Conservation (phyloP, 768 basidiomycete genomes). For the Lactarius quietus region DNA sequence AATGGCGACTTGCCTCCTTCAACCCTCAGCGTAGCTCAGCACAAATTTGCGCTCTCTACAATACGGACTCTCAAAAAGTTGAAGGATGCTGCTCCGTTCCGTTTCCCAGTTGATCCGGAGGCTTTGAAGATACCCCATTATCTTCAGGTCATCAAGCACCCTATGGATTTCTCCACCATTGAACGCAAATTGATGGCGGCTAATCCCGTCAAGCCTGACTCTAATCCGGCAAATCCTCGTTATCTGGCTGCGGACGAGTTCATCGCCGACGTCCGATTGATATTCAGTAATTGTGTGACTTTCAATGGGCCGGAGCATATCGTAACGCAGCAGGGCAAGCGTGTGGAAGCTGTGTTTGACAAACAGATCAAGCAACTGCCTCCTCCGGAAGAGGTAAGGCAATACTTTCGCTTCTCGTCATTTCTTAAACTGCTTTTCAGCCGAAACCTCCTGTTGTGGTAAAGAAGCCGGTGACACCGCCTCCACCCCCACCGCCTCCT, state of each 20-base stretch:
- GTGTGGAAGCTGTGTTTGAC: slow-evolving; percentile 81
- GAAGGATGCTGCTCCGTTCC: slow-evolving; percentile 80
- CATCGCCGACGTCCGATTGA: slow-evolving; percentile 75
- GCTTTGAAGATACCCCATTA: slow-evolving; percentile 87
- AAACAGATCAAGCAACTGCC: slow-evolving; percentile 86
- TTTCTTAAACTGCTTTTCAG: slow-evolving; percentile 32
- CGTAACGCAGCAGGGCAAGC: slow-evolving; percentile 74
- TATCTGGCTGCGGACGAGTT: slow-evolving; percentile 80
- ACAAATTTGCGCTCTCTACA: slow-evolving; percentile 73
- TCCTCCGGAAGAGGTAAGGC: slow-evolving; percentile 64
- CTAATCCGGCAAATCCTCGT: slow-evolving; percentile 65
- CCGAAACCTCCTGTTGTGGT: slow-evolving; percentile 42
- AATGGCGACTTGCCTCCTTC: slow-evolving; percentile 35
- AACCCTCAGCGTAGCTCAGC: slow-evolving; percentile 64
- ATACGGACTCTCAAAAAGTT: slow-evolving; percentile 81
- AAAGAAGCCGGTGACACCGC: slow-evolving; percentile 40
- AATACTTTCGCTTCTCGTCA: background rate
- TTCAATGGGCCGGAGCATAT: slow-evolving; percentile 94
- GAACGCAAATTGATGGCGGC: slow-evolving; percentile 83
- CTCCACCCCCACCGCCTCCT: slow-evolving; percentile 40
- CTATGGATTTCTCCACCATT: slow-evolving; percentile 93
- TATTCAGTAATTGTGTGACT: slow-evolving; percentile 82
- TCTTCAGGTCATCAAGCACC: slow-evolving; percentile 75
- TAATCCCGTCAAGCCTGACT: slow-evolving; percentile 73
- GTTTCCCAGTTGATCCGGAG: slow-evolving; percentile 84